Base-by-base conservation (phyloP, 1,284 basidiomycete species). In the Pseudozyma hubeiensis region DNA sequence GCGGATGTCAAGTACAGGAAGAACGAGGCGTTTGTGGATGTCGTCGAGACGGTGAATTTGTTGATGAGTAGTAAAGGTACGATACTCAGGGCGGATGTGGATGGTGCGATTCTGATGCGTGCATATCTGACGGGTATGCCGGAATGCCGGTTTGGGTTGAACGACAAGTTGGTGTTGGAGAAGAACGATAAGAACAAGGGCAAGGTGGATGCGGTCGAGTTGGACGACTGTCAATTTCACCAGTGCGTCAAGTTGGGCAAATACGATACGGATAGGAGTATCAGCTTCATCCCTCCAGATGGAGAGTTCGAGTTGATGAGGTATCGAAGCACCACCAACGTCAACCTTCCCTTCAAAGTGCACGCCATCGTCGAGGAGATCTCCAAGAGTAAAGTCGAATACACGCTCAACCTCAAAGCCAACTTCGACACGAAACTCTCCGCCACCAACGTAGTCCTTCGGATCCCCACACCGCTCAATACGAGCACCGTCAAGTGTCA, bases 291-390 rank as follows among this genome's bases (percentile, higher is more conserved):
- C 49, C 97, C 97, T 1, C 97, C 97, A 1, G 97, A 99, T 82
- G 97, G 97, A 43, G 97, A 99, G 84, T 99, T 99, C 81, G 97
- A 99, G 85, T 88, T 99, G 43, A 99, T 99, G 97, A 89, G 90
- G 77, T 99, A 99, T 84, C 93, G 97, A 24, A 91, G 93, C 10
- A 98, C 96, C 0, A 90, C 92, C 16, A 97, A 98, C 84, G 92
- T 99, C 82, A 97, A 97, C 85, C 87, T 99, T 7, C 97, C 97
- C 0, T 88, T 99, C 79, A 89, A 91, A 48, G 87, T 99, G 10
- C 92, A 97, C 60, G 91, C 95, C 0, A 95, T 93, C 11, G 91
- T 99, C 37, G 93, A 91, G 44, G 97, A 99, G 86, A 89, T 96
- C 43, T 92, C 93, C 30, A 97, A 94, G 69, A 89, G 91, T 1